phyloP scores from a whole-genome alignment of 345 rosid species.

The Lenwebbia sp. region DNA sequence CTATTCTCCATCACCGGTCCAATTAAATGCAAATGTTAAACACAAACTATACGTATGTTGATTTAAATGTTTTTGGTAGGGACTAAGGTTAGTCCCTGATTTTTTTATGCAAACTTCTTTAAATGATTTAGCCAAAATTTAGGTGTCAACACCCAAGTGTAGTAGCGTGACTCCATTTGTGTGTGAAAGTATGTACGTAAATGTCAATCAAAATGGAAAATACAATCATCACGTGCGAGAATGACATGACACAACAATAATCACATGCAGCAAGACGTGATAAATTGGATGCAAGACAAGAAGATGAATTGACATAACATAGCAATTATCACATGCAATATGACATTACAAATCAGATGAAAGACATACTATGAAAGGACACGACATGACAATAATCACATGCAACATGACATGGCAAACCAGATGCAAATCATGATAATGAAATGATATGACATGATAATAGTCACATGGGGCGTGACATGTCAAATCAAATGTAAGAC shows the following conservation, averaged over 20 bases:
- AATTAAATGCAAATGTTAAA: no score
- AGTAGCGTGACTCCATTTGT: neutral
- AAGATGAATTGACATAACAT: neutral
- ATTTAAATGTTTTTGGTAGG: no score
- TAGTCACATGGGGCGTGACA: neutral
- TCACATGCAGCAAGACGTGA: neutral
- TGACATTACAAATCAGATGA: neutral
- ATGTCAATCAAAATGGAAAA: neutral
- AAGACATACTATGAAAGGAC: neutral
- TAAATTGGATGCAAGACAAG: neutral
- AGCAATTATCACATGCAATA: neutral
- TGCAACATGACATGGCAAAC: neutral
- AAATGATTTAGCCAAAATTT: no score
- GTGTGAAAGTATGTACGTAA: neutral
- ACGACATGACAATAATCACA: neutral
- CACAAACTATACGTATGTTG: no score
- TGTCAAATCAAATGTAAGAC: neutral
- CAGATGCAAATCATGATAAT: no score
- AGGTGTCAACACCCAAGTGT: no score
- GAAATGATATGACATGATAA: no score
- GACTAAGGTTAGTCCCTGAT: no score
- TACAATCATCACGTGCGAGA: neutral
- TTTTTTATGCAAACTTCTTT: no score
- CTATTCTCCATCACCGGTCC: no score
- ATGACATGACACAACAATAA: neutral